Conservation (phyloP, 2,329 filamentous ascomycete genomes). For the Venturiaceae sp. region DNA sequence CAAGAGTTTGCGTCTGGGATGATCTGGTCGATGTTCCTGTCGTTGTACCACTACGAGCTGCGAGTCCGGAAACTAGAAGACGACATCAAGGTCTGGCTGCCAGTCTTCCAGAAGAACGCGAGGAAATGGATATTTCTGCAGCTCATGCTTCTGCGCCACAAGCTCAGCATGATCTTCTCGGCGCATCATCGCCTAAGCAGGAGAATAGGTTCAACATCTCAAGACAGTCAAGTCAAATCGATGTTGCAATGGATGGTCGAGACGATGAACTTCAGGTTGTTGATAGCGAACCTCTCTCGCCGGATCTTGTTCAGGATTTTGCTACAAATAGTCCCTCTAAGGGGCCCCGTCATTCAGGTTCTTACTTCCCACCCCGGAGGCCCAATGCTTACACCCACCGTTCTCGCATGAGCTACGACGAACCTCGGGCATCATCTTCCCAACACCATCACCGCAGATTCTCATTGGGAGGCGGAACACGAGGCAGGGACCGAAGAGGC, state of each 20-base stretch:
- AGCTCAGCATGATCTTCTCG: constrained; percentile 57
- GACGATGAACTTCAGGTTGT: background rate
- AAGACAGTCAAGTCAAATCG: background rate
- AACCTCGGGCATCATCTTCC: constrained; percentile 16
- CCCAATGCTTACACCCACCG: constrained; percentile 2
- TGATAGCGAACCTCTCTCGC: constrained; percentile 11
- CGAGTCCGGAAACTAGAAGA: constrained; percentile 74
- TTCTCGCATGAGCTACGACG: constrained; percentile 32
- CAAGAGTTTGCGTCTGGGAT: constrained; percentile 95
- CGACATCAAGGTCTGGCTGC: constrained; percentile 9
- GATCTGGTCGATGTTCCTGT: constrained; percentile 94
- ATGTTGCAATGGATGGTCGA: background rate
- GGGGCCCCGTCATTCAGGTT: background rate
- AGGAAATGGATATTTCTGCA: constrained; percentile 87
- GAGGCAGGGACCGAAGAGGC: constrained; percentile 15
- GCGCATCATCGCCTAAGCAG: constrained; percentile 47
- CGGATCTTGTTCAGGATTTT: constrained; percentile 10
- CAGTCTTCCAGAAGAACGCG: constrained; percentile 42
- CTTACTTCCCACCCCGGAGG: background rate
- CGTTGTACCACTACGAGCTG: constrained; percentile 77
- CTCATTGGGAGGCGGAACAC: constrained; percentile 21
- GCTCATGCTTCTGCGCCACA: constrained; percentile 49
- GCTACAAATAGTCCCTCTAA: background rate
- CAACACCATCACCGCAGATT: constrained; percentile 32
- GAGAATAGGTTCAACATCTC: constrained; percentile 5